phyloP scores from a whole-genome alignment of 1,139 yeast genomes.

The Blastobotrys arbuscula region DNA sequence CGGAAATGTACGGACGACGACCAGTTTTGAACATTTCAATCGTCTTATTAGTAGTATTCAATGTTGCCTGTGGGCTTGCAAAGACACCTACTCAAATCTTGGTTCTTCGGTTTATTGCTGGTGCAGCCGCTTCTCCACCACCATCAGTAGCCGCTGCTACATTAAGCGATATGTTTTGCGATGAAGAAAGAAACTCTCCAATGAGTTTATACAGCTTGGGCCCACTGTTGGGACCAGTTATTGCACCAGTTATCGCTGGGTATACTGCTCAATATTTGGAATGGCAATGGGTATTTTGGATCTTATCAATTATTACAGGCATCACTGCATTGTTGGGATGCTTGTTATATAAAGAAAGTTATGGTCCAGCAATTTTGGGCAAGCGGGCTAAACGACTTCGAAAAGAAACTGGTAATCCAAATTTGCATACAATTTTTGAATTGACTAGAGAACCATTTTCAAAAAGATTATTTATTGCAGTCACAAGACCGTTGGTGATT shows the following conservation, averaged over 20 bases:
- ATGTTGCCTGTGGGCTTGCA: constrained; percentile 53
- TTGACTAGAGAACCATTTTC: constrained; percentile 29
- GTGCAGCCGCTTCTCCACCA: constrained; percentile 61
- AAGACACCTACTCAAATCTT: constrained; percentile 50
- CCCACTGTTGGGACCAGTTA: constrained; percentile 56
- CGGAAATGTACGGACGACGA: constrained; percentile 54
- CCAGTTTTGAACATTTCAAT: constrained; percentile 48
- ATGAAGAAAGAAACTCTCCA: constrained; percentile 48
- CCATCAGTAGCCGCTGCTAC: constrained; percentile 69
- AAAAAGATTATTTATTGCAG: constrained; percentile 25
- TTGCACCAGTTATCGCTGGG: constrained; percentile 57
- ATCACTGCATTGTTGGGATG: constrained; percentile 43
- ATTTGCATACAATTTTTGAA: constrained; percentile 56
- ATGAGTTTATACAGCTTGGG: constrained; percentile 56
- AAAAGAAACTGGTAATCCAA: constrained; percentile 49
- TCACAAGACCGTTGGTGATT: constrained; percentile 51
- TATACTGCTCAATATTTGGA: constrained; percentile 42
- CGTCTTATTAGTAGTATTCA: constrained; percentile 48
- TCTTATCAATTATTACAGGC: constrained; percentile 52
- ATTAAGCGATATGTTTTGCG: constrained; percentile 55
- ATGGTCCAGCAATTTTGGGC: constrained; percentile 49
- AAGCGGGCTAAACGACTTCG: constrained; percentile 44
- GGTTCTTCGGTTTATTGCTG: constrained; percentile 55
- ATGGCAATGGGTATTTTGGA: constrained; percentile 63
- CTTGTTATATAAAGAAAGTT: constrained; percentile 49